Conservation (phyloP, 768 basidiomycete genomes). For the Lactifluus echinatus region DNA sequence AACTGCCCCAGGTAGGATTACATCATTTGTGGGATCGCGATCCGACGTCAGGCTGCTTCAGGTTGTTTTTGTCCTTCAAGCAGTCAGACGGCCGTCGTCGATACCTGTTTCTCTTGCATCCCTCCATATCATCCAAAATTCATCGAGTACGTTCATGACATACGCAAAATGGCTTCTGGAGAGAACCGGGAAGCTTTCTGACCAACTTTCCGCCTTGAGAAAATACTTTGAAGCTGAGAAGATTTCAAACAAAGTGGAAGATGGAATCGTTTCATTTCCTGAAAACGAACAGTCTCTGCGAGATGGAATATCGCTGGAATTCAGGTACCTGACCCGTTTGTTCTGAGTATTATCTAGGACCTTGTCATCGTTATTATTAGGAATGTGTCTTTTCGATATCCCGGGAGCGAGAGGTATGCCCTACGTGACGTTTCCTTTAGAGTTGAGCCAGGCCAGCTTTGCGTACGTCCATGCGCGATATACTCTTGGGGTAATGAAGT, state of each 20-base stretch:
- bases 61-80: slow-evolving; percentile 19
- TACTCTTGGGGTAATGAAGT: not conserved
- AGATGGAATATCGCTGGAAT: slow-evolving; percentile 45
- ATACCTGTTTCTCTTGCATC: slow-evolving; percentile 17
- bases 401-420: slow-evolving; percentile 42
- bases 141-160: slow-evolving; percentile 41
- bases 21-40: not conserved
- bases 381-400: slow-evolving; percentile 67
- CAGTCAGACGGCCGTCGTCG: slow-evolving; percentile 17
- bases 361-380: slow-evolving; percentile 26
- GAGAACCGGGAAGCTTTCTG: slow-evolving; percentile 46
- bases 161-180: slow-evolving; percentile 43
- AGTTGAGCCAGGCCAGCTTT: slow-evolving; percentile 61
- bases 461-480: slow-evolving; percentile 37
- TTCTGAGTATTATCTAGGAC: not conserved
- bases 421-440: slow-evolving; percentile 61
- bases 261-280: slow-evolving; percentile 39
- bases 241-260: slow-evolving; percentile 49
- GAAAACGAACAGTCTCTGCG: slow-evolving; percentile 13
- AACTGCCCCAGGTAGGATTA: slow-evolving; percentile 16
- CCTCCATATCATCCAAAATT: slow-evolving; percentile 47
- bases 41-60: not conserved
- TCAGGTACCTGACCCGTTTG: slow-evolving; percentile 33
- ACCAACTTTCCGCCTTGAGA: slow-evolving; percentile 44
- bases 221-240: slow-evolving; percentile 56